phyloP scores from a whole-genome alignment of 352 stramenopile species.

The Globisporangium echinulatum region DNA sequence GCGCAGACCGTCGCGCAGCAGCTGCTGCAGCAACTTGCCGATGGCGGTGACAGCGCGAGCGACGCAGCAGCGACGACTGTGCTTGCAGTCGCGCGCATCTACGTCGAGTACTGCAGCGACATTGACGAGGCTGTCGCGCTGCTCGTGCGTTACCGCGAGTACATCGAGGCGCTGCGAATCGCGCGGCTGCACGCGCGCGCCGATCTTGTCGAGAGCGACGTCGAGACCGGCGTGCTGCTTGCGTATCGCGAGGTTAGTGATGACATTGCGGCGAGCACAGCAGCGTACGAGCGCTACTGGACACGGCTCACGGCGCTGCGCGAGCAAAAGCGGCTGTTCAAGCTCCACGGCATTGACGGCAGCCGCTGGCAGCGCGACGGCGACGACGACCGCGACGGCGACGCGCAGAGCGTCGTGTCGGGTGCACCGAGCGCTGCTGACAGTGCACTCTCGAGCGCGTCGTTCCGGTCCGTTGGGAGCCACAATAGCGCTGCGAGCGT shows the following conservation, averaged over 20 bases:
- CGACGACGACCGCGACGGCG: conserved; percentile 24
- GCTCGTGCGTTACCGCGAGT: conserved; percentile 53
- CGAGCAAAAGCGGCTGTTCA: conserved; percentile 74
- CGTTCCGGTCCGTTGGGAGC: conserved; percentile 65
- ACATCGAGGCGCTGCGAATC: conserved; percentile 48
- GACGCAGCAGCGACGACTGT: conserved; percentile 16
- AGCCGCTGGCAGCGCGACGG: conserved; percentile 36
- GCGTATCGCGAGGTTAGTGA: conserved; percentile 33
- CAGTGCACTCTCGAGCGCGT: conserved; percentile 56
- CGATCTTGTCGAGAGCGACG: conserved; percentile 68
- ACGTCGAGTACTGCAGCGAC: conserved; percentile 69
- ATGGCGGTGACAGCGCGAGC: conserved; percentile 16
- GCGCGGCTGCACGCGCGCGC: conserved; percentile 45
- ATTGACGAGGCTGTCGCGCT: conserved; percentile 66
- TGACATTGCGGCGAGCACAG: conserved; percentile 37
- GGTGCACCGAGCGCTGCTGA: conserved; percentile 42
- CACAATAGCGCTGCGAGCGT: conserved; percentile 67
- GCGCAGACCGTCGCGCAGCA: conserved; percentile 49
- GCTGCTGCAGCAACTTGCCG: conserved; percentile 19
- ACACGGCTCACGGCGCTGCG: conserved; percentile 53
- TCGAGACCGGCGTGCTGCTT: conserved; percentile 51
- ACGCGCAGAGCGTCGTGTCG: conserved; percentile 34
- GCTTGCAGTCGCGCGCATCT: conserved; percentile 40
- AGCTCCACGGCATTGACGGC: conserved; percentile 71
- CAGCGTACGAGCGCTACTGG: conserved; percentile 48